Evolutionary conservation across 2,329 filamentous ascomycete species (phyloP).

Genomic region (Ophiostoma ips): DNA sequence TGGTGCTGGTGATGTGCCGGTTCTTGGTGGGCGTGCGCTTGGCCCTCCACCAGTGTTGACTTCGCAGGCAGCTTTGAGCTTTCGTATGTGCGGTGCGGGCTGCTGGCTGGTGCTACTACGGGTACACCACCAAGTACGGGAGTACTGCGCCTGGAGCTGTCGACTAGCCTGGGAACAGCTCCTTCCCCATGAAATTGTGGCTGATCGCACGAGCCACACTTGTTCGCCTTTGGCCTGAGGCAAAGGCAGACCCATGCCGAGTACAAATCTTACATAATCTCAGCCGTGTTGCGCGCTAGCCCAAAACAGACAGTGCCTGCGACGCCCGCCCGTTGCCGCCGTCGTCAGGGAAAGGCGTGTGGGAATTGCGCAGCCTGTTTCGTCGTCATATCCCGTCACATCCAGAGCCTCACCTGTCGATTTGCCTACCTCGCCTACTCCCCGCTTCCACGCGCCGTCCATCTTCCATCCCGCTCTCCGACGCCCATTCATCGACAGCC

Average conservation of each 20-base stretch:
- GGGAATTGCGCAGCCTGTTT: neutral
- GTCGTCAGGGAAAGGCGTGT: neutral
- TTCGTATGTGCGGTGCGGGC: slow-evolving; percentile 10
- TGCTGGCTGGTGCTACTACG: neutral
- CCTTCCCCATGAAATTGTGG: neutral
- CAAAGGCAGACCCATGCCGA: too few relatives aligned
- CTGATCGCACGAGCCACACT: neutral
- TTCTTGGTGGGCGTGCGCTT: neutral
- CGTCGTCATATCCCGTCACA: neutral
- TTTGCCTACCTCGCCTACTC: too few relatives aligned
- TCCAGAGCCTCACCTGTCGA: neutral
- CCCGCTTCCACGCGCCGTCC: neutral
- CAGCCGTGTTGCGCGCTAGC: neutral
- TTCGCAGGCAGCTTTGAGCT: slow-evolving; percentile 15
- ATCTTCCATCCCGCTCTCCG: neutral
- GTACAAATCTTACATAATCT: neutral
- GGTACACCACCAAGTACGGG: too few relatives aligned
- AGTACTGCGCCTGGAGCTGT: neutral
- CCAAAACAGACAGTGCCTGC: too few relatives aligned
- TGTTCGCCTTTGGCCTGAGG: neutral
- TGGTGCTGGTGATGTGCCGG: neutral
- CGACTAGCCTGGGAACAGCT: neutral
- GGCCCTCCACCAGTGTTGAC: neutral
- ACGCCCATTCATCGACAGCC: neutral
- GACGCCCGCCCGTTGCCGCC: neutral